Evolutionary conservation across 441 rosid genomes (phyloP).

Genomic region (Croton setiger): DNA sequence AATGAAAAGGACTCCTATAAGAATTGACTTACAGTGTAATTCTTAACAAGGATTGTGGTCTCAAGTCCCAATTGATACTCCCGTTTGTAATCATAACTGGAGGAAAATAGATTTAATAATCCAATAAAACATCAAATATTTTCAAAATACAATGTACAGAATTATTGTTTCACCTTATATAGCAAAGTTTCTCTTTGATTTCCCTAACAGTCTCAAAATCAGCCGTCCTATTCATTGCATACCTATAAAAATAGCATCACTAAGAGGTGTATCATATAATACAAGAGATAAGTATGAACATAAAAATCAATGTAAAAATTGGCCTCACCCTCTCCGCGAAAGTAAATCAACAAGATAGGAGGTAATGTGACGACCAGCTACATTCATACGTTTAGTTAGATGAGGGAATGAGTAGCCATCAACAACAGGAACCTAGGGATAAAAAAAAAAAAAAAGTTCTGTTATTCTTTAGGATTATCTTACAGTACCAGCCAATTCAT

Average conservation of each 20-base stretch:
- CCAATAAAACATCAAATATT: slow-evolving; percentile 2
- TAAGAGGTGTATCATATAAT: slow-evolving; percentile 7
- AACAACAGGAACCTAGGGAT: slow-evolving; percentile 88
- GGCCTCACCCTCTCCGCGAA: slow-evolving; percentile 87
- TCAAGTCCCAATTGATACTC: slow-evolving; percentile 92
- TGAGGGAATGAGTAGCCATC: slow-evolving; percentile 98
- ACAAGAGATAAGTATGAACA: slow-evolving; percentile 4
- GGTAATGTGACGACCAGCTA: slow-evolving; percentile 98
- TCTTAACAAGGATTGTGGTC: slow-evolving; percentile 93
- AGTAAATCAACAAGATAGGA: slow-evolving; percentile 93
- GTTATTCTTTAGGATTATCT: slow-evolving; percentile 14
- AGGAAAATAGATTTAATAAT: slow-evolving; percentile 16
- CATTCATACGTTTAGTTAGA: slow-evolving; percentile 96
- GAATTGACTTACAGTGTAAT: slow-evolving; percentile 72
- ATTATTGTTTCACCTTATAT: slow-evolving; percentile 53
- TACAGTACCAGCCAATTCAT: neutral
- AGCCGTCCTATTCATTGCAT: slow-evolving; percentile 88
- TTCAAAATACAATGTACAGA: slow-evolving; percentile 7
- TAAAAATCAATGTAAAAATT: slow-evolving; percentile 15
- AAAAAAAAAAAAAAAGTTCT: slow-evolving; percentile 5
- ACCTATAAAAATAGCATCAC: slow-evolving; percentile 45
- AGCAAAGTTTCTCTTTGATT: slow-evolving; percentile 97
- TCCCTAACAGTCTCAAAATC: slow-evolving; percentile 98
- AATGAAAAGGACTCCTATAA: neutral
- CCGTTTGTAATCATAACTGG: slow-evolving; percentile 95